Percentiles rank a stretch among this genome's conserved stretches.
phyloP scores from a whole-genome alignment of 139 green algal species.

The Picochlorum costavermella region DNA sequence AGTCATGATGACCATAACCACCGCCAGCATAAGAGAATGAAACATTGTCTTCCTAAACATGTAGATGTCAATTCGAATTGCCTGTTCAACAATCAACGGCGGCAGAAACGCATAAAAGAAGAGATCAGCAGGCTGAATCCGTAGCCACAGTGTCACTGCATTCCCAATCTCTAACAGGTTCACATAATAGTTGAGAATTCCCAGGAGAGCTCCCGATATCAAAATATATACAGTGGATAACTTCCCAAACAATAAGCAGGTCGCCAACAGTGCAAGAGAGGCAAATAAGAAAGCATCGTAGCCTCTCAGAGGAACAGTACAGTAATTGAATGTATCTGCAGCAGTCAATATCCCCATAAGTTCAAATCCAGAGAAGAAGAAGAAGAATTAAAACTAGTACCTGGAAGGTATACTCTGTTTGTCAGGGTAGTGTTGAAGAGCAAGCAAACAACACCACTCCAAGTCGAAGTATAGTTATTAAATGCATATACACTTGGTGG shows the following conservation, averaged over 20 bases:
- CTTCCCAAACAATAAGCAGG: constrained; percentile 33
- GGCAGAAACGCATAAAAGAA: constrained; percentile 88
- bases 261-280: constrained; percentile 25
- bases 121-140: constrained; percentile 52
- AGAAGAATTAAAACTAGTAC: background rate
- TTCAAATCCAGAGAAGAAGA: too few species aligned
- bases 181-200: constrained; percentile 39
- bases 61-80: constrained; percentile 75
- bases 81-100: constrained; percentile 40
- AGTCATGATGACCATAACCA: constrained; percentile 51
- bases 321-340: constrained; percentile 22
- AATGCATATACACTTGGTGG: constrained; percentile 26
- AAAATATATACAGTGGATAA: constrained; percentile 37
- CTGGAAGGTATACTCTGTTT: constrained; percentile 10
- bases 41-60: constrained; percentile 54
- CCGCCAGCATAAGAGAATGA: constrained; percentile 60
- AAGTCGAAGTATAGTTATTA: constrained; percentile 7
- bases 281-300: constrained; percentile 40
- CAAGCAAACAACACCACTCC: constrained; percentile 22
- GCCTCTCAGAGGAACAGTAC: constrained; percentile 20
- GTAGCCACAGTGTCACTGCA: constrained; percentile 54
- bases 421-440: constrained; percentile 25
- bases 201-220: constrained; percentile 38
- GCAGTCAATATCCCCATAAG: too few species aligned
- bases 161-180: constrained; percentile 66